Percentiles rank a stretch among this genome's conserved stretches.
phyloP scores from a whole-genome alignment of 139 green algal genomes.

The Trebouxia sp. region DNA sequence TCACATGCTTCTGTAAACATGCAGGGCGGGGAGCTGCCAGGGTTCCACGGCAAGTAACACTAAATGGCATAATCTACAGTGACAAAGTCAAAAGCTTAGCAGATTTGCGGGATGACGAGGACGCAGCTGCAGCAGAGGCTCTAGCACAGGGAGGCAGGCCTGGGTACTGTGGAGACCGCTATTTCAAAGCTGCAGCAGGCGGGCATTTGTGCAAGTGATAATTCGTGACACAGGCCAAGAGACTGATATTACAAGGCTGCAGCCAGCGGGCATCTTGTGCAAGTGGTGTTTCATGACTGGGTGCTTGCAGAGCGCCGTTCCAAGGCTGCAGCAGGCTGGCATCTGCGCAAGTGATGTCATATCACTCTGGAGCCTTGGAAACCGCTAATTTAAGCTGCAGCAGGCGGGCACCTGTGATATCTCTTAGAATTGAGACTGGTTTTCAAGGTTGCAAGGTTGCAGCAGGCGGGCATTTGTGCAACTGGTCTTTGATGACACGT shows the following conservation, averaged over 20 bases:
- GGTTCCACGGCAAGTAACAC: slow-evolving; percentile 17
- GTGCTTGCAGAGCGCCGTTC: too few relatives aligned
- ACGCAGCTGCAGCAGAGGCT: slow-evolving; percentile 65
- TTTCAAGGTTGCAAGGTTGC: slow-evolving; percentile 45
- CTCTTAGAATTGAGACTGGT: too few relatives aligned
- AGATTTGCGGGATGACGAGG: slow-evolving; percentile 62
- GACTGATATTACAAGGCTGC: too few relatives aligned
- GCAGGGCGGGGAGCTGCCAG: slow-evolving; percentile 42
- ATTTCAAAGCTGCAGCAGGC: slow-evolving; percentile 46
- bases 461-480: slow-evolving; percentile 44
- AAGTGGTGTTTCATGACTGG: too few relatives aligned
- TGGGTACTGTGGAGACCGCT: slow-evolving; percentile 63
- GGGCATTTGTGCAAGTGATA: slow-evolving; percentile 43
- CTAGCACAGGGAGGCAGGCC: slow-evolving; percentile 56
- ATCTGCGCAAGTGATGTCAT: too few relatives aligned
- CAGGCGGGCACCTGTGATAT: too few relatives aligned
- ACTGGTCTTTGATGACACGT: too few relatives aligned
- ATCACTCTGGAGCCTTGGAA: too few relatives aligned
- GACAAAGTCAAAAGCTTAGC: slow-evolving; percentile 45
- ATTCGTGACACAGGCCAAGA: not conserved
- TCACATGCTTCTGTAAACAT: not conserved
- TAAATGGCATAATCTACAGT: slow-evolving; percentile 51
- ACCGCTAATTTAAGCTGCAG: too few relatives aligned
- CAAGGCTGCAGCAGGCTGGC: too few relatives aligned
- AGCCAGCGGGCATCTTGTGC: too few relatives aligned